Evolutionary conservation across 176 grass and related monocot genomes (phyloP), one percentile per base, ranked within the genome.

Genomic region (Eremochloa ophiuroides): DNA sequence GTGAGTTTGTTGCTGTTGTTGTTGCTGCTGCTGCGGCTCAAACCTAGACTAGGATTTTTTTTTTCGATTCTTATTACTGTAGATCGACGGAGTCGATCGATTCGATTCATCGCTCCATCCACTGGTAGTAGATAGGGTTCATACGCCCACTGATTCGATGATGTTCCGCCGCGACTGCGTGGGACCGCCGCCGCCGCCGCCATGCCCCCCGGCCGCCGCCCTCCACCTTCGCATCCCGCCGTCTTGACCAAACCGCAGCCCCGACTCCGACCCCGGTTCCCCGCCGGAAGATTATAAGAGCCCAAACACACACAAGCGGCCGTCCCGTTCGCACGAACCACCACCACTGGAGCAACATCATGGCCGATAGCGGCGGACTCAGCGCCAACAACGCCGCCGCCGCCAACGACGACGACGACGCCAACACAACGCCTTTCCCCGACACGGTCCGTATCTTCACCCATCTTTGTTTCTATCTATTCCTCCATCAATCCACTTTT

Each of bases 311-410:
- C 38, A 8, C 60, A 29, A 78, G 50, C 48, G 44, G 43, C 43
- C 14, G 15, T n/a, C 44, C 47, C 47, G 47, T 20, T 16, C 1
- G 47, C 30, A 34, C 47, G 47, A 26, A 12, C 69, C 40, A 0
- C 51, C 38, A 7, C 40, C 33, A 7, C 40, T 26, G 4, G 14
- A 64, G 44, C 27, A 34, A 35, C 23, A 31, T 18, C 77, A 81
- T 76, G 82, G 85, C 71, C 3, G 62, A 81, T 35, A 86, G 90
- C 66, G 90, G 83, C 78, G 84, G 87, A 3, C 55, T 92, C 63
- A 92, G 90, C 86, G 90, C 90, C 40, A 88, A 91, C 70, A 88
- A 88, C 79, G 71, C 82, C 72, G 85, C 68, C 71, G 88, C 76
- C 70, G 81, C 70, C 25, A 73, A 84, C 39, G 82, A 85, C 56